Evolutionary conservation across 805 yeast genomes (phyloP), one percentile per base, ranked within the genome.

Genomic region (Kuraishia molischiana): DNA sequence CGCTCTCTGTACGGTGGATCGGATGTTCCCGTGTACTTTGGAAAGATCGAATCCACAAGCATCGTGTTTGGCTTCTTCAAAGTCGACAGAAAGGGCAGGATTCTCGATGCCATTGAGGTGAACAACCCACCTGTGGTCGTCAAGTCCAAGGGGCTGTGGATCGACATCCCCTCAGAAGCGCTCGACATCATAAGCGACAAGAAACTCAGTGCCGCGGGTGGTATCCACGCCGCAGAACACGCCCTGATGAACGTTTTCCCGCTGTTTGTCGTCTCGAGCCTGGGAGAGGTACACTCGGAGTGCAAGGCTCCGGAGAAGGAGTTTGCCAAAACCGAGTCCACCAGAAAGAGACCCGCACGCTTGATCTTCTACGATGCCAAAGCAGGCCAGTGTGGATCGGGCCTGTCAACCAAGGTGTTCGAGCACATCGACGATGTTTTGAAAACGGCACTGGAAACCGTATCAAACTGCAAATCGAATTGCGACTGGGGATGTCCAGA

Each of bases 231-330:
- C 2, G 95, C 95, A 0, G 90, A 87, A 46, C 99, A 92, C 62
- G 86, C 86, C 0, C 61, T 92, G 1, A 79, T 92, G 71, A 79
- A 84, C 34, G 68, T 85, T 41, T 53, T 89, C 20, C 95, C 97
- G 0, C 56, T 79, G 20, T 79, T 74, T 41, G 76, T 87, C 4
- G 75, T 77, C 10, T 77, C 85, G 14, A 84, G 85, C 1, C 69
- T 74, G 3, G 82, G 78, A 45, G 98, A 92, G 48, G 69, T 92
- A 11, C 74, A 73, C 33, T 85, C 97, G 0, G 99, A 92, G 56
- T 92, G 99, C 58, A 92, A 92, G 51, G 97, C 97, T 0, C 97
- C 98, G 0, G 95, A 87, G 46, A 92, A 92, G 50, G 99, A 92
- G 53, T 85, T 90, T 66, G 85, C 95, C 1, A 69, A 70, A 35